Evolutionary conservation across 345 rosid genomes (phyloP).

Genomic region (Ailanthus altissimus): DNA sequence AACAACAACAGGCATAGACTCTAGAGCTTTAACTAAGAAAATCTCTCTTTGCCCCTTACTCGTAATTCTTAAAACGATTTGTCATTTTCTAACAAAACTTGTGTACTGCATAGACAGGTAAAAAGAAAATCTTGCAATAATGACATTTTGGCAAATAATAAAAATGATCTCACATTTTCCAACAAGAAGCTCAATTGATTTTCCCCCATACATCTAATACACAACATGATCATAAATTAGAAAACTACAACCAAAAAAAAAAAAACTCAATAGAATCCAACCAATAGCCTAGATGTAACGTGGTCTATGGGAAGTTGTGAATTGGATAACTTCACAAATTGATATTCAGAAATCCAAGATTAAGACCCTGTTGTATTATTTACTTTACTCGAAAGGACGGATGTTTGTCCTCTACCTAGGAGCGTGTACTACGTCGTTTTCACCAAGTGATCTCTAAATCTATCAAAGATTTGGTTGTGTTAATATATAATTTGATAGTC

Average conservation of each 20-base stretch:
- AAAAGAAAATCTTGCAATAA: background rate
- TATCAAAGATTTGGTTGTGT: constrained; percentile 28
- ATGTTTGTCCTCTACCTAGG: constrained; percentile 23
- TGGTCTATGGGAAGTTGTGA: background rate
- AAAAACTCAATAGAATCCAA: background rate
- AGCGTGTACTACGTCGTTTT: constrained; percentile 34
- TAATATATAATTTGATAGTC: constrained; percentile 13
- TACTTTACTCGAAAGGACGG: background rate
- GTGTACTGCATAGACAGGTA: background rate
- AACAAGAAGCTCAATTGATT: background rate
- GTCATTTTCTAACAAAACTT: background rate
- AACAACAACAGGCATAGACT: too few species aligned
- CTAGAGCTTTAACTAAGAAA: too few species aligned
- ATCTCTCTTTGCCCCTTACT: too few species aligned
- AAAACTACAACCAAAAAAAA: background rate
- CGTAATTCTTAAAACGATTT: too few species aligned
- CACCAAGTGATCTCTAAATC: constrained; percentile 30
- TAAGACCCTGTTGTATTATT: constrained; percentile 21
- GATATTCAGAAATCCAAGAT: constrained; percentile 21
- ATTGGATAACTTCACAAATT: background rate
- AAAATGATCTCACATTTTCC: background rate
- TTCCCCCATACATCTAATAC: background rate
- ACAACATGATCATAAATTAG: background rate
- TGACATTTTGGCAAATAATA: background rate
- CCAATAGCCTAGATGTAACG: constrained; percentile 1